Evolutionary conservation across 1,284 basidiomycete species (phyloP).

Genomic region (Cryptococcus jaspeensis): DNA sequence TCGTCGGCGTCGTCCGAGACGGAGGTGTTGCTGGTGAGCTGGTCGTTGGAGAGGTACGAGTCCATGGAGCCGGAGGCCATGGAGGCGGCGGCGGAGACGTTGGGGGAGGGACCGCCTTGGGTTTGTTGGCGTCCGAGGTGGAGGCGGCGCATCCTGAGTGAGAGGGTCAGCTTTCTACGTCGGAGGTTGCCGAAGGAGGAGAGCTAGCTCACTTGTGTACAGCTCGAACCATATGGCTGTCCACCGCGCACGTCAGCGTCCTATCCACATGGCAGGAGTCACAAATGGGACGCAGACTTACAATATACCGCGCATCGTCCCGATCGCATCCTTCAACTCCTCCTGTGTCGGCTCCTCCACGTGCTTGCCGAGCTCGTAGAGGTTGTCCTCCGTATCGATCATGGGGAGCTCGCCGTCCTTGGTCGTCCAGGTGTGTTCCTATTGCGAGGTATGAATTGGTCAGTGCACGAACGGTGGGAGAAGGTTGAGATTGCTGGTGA

Average conservation of each 20-base stretch:
- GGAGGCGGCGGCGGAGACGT: conserved; percentile 19
- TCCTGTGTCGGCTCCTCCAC: conserved; percentile 52
- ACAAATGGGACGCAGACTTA: conserved; percentile 21
- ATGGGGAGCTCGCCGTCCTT: conserved; percentile 44
- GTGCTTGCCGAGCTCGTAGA: conserved; percentile 48
- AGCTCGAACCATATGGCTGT: conserved; percentile 49
- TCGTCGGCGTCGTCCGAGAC: conserved; percentile 17
- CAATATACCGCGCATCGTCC: conserved; percentile 44
- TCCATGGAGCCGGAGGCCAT: conserved; percentile 41
- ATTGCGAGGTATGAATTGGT: too few relatives aligned
- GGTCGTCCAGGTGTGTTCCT: conserved; percentile 54
- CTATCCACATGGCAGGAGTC: not conserved
- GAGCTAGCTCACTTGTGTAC: conserved; percentile 43
- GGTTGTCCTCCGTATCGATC: conserved; percentile 49
- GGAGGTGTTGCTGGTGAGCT: conserved; percentile 16
- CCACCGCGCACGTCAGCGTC: not conserved
- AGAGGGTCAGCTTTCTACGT: not conserved
- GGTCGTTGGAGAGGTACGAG: conserved; percentile 36
- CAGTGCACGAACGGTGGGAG: too few relatives aligned
- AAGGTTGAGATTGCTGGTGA: too few relatives aligned
- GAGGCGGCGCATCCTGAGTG: conserved; percentile 26
- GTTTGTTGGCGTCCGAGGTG: conserved; percentile 22
- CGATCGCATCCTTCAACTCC: conserved; percentile 50
- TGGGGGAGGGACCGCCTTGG: conserved; percentile 11
- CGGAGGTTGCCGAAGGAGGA: conserved; percentile 2